Conservation (phyloP, 1,139 yeast species). For the Dujonia santamariae region DNA sequence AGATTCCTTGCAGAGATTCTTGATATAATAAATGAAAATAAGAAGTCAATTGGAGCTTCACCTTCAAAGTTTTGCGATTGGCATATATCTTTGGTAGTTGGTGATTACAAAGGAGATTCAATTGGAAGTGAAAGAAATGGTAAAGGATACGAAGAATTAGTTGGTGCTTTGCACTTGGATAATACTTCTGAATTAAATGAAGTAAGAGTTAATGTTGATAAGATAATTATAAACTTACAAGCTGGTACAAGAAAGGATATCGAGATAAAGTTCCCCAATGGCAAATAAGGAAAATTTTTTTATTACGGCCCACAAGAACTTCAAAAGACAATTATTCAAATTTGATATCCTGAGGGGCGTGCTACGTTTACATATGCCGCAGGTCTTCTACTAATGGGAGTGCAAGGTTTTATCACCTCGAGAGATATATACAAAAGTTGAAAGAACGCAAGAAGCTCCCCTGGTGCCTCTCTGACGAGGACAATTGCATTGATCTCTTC, state of each 20-base stretch:
- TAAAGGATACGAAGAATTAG: background rate
- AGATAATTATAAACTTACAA: conserved; percentile 1
- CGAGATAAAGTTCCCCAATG: conserved; percentile 3
- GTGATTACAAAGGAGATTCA: conserved; percentile 7
- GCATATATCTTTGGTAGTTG: conserved; percentile 9
- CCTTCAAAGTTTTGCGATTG: background rate
- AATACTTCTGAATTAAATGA: conserved; percentile 1
- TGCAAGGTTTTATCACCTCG: too few species aligned
- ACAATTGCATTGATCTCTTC: too few species aligned
- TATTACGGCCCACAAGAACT: too few species aligned
- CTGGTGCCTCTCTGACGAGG: too few species aligned
- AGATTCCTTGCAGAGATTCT: conserved; percentile 2
- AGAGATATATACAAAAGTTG: too few species aligned
- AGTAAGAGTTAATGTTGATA: conserved; percentile 3
- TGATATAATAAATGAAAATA: conserved; percentile 1
- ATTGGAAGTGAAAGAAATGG: background rate
- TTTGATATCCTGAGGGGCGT: too few species aligned
- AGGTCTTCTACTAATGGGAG: too few species aligned
- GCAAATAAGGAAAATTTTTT: background rate
- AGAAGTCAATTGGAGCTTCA: conserved; percentile 3
- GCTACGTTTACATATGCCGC: too few species aligned
- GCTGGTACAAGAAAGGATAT: conserved; percentile 2
- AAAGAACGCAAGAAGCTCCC: too few species aligned
- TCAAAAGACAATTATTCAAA: too few species aligned
- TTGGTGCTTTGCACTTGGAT: conserved; percentile 2